Evolutionary conservation across 108 stramenopile species (phyloP).

Genomic region (Conticribra guillardii): DNA sequence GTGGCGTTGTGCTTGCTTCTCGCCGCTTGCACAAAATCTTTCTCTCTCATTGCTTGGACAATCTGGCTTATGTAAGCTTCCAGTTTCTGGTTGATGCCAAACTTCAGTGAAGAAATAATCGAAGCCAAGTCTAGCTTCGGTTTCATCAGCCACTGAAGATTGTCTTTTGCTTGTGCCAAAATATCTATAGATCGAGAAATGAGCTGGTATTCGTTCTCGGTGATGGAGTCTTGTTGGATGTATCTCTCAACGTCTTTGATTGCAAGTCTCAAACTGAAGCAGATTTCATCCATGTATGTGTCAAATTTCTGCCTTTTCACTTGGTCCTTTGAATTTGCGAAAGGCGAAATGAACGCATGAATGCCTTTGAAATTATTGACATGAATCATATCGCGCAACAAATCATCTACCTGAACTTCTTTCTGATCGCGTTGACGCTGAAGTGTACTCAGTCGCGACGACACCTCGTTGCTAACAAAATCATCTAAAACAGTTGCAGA

Average conservation of each 20-base stretch:
- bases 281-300: constrained; percentile 25
- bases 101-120: too few relatives aligned
- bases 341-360: constrained; percentile 44
- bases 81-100: too few relatives aligned
- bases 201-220: constrained; percentile 9
- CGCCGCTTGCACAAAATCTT: constrained; percentile 23
- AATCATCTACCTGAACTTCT: constrained; percentile 50
- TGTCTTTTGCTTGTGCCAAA: too few relatives aligned
- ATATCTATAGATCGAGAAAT: too few relatives aligned
- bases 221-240: neutral
- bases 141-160: too few relatives aligned
- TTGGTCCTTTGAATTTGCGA: constrained; percentile 52
- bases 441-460: constrained; percentile 34
- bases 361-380: constrained; percentile 53
- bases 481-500: constrained; percentile 44
- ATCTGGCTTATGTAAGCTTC: too few relatives aligned
- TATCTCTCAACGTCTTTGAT: too few relatives aligned
- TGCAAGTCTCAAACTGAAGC: constrained; percentile 20
- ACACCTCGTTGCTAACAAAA: constrained; percentile 38
- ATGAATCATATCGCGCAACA: constrained; percentile 39
- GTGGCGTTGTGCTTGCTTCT: constrained; percentile 12
- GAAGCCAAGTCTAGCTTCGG: too few relatives aligned
- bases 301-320: constrained; percentile 51
- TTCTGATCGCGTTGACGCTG: constrained; percentile 47
- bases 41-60: constrained; percentile 14